Conservation (phyloP, 2,329 filamentous ascomycete species). For the Cladosporium halotolerans region DNA sequence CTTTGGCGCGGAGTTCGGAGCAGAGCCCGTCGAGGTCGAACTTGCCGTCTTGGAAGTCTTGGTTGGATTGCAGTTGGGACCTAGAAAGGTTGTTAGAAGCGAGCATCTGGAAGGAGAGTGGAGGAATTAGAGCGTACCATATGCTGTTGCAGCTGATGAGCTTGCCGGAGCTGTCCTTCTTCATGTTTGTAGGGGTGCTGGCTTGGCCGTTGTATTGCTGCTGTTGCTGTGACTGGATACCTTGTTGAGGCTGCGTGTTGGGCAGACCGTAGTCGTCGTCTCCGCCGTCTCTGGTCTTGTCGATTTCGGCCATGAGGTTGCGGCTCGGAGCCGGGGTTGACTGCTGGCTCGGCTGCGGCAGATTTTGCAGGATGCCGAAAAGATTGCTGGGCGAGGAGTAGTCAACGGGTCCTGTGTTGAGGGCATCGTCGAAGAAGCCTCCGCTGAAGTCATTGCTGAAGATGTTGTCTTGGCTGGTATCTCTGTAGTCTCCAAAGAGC, state of each 20-base stretch:
- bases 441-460: slow-evolving; percentile 63
- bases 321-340: slow-evolving; percentile 23
- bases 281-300: slow-evolving; percentile 63
- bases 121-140: slow-evolving; percentile 57
- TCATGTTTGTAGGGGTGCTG: slow-evolving; percentile 8
- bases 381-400: slow-evolving; percentile 73
- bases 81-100: slow-evolving; percentile 49
- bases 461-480: slow-evolving; percentile 76
- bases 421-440: slow-evolving; percentile 67
- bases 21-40: slow-evolving; percentile 92
- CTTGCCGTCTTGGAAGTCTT: slow-evolving; percentile 81
- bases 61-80: slow-evolving; percentile 83
- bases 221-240: background rate
- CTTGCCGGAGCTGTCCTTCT: slow-evolving; percentile 36
- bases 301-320: slow-evolving; percentile 71
- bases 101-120: background rate
- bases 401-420: slow-evolving; percentile 44
- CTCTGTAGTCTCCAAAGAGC: slow-evolving; percentile 85
- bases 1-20: slow-evolving; percentile 88
- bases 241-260: slow-evolving; percentile 8
- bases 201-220: background rate
- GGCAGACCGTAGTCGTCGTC: slow-evolving; percentile 53
- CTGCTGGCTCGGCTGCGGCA: slow-evolving; percentile 18
- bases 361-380: slow-evolving; percentile 43
- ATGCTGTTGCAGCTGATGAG: slow-evolving; percentile 84